phyloP scores from a whole-genome alignment of 1,139 yeast genomes.

The Sugiyamaella pinicola region DNA sequence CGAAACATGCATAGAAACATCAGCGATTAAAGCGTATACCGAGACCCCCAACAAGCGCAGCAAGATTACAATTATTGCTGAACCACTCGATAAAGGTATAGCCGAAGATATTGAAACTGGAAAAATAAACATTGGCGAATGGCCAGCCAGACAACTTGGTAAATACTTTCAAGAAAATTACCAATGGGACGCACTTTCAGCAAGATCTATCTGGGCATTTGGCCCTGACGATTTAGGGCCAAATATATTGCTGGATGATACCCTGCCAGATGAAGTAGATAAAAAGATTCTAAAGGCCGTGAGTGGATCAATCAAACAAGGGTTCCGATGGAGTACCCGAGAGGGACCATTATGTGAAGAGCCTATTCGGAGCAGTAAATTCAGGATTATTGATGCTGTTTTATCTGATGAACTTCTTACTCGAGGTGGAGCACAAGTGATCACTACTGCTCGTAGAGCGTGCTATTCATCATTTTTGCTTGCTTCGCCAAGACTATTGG shows the following conservation, averaged over 20 bases:
- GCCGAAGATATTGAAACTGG: conserved; percentile 61
- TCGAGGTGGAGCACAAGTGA: conserved; percentile 70
- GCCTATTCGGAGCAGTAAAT: conserved; percentile 69
- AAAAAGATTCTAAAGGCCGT: conserved; percentile 51
- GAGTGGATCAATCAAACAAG: conserved; percentile 63
- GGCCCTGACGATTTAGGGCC: conserved; percentile 60
- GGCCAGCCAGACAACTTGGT: conserved; percentile 50
- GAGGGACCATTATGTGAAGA: conserved; percentile 95
- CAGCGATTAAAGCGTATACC: conserved; percentile 67
- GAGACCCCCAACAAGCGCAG: conserved; percentile 58
- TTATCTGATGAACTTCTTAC: conserved; percentile 53
- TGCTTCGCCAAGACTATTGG: conserved; percentile 78
- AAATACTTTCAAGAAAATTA: conserved; percentile 59
- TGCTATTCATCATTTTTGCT: conserved; percentile 80
- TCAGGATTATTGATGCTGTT: conserved; percentile 66
- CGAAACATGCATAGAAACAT: conserved; percentile 71
- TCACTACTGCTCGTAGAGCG: conserved; percentile 82
- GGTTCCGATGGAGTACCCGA: conserved; percentile 78
- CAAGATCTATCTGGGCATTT: conserved; percentile 81
- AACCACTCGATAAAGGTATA: conserved; percentile 64
- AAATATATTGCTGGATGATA: conserved; percentile 75
- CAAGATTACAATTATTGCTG: conserved; percentile 71
- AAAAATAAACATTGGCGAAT: conserved; percentile 41
- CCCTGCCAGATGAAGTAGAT: conserved; percentile 71
- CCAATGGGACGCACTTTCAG: conserved; percentile 82